These are phyloP conservation scores for Pisolithus tinctorius DNA, from an alignment of 768 basidiomycete genomes.

Conservation along the genomic window DNA sequence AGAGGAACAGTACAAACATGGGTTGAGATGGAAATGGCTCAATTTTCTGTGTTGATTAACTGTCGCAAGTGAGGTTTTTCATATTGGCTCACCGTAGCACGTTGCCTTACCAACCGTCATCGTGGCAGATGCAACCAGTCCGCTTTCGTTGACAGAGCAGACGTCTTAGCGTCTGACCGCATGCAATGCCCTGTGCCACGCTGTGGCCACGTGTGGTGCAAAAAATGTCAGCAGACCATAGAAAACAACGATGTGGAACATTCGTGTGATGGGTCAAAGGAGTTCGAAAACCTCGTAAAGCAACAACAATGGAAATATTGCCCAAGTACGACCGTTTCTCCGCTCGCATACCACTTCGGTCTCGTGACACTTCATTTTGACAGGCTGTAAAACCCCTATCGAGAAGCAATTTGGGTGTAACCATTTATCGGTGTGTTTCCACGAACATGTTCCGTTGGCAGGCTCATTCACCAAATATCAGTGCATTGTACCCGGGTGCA, in stretches of 20 bases:
- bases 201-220: conserved; percentile 56
- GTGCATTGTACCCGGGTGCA: conserved; percentile 54
- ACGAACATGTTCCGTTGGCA: neutral
- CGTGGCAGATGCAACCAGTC: conserved; percentile 41
- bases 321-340: conserved; percentile 35
- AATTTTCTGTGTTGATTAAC: conserved; percentile 34
- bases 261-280: conserved; percentile 52
- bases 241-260: conserved; percentile 33
- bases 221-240: conserved; percentile 42
- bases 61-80: conserved; percentile 41
- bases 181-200: conserved; percentile 43
- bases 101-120: neutral
- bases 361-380: neutral
- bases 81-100: neutral
- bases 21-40: conserved; percentile 41
- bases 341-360: neutral
- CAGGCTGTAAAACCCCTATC: conserved; percentile 44
- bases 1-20: conserved; percentile 36
- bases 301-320: conserved; percentile 57
- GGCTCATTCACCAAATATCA: conserved; percentile 12
- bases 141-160: conserved; percentile 44
- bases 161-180: conserved; percentile 34
- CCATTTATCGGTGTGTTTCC: conserved; percentile 47
- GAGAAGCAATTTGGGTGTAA: conserved; percentile 49
- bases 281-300: conserved; percentile 47